phyloP scores from a whole-genome alignment of 73 alveolate genomes.

The Durusdinium trenchii region DNA sequence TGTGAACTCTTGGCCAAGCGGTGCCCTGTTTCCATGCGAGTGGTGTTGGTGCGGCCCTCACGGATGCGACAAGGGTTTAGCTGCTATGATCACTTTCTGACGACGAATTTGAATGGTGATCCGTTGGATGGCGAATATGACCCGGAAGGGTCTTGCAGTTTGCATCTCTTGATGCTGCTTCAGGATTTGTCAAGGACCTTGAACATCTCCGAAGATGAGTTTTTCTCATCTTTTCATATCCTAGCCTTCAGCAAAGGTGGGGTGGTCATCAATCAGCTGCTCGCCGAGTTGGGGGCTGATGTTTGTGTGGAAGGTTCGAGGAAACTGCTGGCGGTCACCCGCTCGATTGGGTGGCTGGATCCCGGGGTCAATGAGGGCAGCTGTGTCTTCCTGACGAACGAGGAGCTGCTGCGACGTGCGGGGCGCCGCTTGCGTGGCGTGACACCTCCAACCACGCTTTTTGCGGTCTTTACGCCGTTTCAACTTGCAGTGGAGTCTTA shows the following conservation, averaged over 20 bases:
- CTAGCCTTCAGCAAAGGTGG: constrained; percentile 84
- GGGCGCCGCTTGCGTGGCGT: constrained; percentile 17
- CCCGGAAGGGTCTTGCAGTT: constrained; percentile 11
- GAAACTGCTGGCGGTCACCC: background rate
- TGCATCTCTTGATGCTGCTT: constrained; percentile 47
- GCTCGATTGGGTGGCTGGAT: constrained; percentile 64
- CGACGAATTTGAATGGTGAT: constrained; percentile 51
- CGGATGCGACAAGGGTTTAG: constrained; percentile 70
- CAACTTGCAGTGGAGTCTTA: constrained; percentile 37
- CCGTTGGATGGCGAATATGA: constrained; percentile 53
- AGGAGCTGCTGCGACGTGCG: constrained; percentile 37
- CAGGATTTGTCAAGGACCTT: background rate
- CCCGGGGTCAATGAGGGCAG: constrained; percentile 56
- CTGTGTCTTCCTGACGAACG: constrained; percentile 79
- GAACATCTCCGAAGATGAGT: background rate
- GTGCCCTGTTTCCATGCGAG: background rate
- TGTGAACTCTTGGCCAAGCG: constrained; percentile 19
- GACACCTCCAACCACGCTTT: background rate
- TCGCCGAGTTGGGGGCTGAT: constrained; percentile 74
- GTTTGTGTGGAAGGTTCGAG: background rate
- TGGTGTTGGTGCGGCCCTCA: constrained; percentile 47
- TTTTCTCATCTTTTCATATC: background rate
- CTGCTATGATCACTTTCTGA: constrained; percentile 66
- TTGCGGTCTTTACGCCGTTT: constrained; percentile 61
- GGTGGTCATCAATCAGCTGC: constrained; percentile 54